Percentiles rank a stretch among this genome's conserved stretches.
Evolutionary conservation across 2,329 filamentous ascomycete species (phyloP).

Genomic region (Fusarium sp.): DNA sequence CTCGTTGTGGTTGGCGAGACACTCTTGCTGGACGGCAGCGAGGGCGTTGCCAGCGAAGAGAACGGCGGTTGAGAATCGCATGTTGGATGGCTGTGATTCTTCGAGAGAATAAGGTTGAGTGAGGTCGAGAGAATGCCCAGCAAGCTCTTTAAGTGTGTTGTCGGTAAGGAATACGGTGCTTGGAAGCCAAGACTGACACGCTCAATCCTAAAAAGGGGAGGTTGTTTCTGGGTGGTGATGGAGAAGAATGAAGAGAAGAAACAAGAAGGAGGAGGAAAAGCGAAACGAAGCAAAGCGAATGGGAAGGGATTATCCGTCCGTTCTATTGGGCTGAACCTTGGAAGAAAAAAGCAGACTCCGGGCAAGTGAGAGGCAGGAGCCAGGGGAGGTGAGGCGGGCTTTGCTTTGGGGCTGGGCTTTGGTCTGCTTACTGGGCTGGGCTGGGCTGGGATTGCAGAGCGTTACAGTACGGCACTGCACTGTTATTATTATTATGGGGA

Average conservation of each 20-base stretch:
- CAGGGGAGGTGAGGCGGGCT: slow-evolving; percentile 40
- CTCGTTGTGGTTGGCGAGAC: slow-evolving; percentile 55
- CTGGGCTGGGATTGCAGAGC: neutral
- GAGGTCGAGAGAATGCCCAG: slow-evolving; percentile 40
- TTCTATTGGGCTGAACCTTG: slow-evolving; percentile 37
- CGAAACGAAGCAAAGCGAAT: slow-evolving; percentile 35
- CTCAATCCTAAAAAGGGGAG: slow-evolving; percentile 36
- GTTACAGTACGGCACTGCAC: slow-evolving; percentile 12
- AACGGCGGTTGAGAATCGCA: slow-evolving; percentile 52
- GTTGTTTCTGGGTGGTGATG: slow-evolving; percentile 25
- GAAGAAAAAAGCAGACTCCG: slow-evolving; percentile 15
- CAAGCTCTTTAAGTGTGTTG: slow-evolving; percentile 34
- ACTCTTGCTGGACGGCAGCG: slow-evolving; percentile 53
- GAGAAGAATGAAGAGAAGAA: slow-evolving; percentile 20
- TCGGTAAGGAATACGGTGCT: slow-evolving; percentile 29
- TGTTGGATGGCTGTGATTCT: slow-evolving; percentile 27
- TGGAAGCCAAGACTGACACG: slow-evolving; percentile 30
- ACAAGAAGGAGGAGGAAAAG: slow-evolving; percentile 28
- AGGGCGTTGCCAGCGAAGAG: slow-evolving; percentile 53
- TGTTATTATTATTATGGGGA: slow-evolving; percentile 33
- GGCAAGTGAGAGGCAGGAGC: slow-evolving; percentile 22
- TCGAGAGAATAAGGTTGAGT: slow-evolving; percentile 14
- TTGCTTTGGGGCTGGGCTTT: slow-evolving; percentile 39
- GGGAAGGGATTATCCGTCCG: slow-evolving; percentile 41
- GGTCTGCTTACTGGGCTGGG: slow-evolving; percentile 18